Base-by-base conservation (phyloP, 176 grass and related monocot genomes). In the Cocos nucifera region DNA sequence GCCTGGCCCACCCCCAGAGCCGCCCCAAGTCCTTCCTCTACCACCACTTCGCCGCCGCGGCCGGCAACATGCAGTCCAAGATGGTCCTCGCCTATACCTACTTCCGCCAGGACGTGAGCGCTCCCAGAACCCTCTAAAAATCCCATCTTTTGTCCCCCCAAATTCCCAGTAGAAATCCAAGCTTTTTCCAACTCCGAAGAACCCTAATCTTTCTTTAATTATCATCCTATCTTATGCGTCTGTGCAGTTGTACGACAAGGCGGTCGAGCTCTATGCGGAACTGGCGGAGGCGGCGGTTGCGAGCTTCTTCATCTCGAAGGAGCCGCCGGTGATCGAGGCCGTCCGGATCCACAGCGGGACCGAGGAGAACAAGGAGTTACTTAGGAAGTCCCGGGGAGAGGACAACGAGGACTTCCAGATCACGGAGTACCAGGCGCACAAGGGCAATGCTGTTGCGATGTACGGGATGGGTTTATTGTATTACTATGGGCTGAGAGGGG, bases 321-420 rank as follows among this genome's bases (percentile, higher is more conserved):
- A 99, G 61, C 79, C 94, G 17, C 82, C 85, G 19, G 73, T 99
- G 52, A 78, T 99, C 48, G 88, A 99, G 63, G 71, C 35, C 10
- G 35, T 12, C 35, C 79, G 92, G 25, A 78, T 97, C 59, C 84
- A 97, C 75, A 97, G 81, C 64, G 92, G 92, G 50, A 87, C 83
- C 30, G 92, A 99, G 75, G 94, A 99, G 79, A 99, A 99, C 69
- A 85, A 78, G 30, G 88, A 99, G 62, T 85, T 70, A 22, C 69
- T 99, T 70, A 76, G 94, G 64, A 93, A 99, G 68, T 99, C 79
- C 22, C 79, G 94, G 19, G 88, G 94, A 19, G 87, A 99, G 70
- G 88, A 88, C 22, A 85, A 93, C 65, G 94, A 99, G 76, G 88
- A 81, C 70, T 93, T 99, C 66, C 94, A 99, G 73, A 99, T 99